Evolutionary conservation across 495 filamentous ascomycete species (phyloP), one percentile per base, ranked within the genome.

Genomic region (Annulohypoxylon nitens): DNA sequence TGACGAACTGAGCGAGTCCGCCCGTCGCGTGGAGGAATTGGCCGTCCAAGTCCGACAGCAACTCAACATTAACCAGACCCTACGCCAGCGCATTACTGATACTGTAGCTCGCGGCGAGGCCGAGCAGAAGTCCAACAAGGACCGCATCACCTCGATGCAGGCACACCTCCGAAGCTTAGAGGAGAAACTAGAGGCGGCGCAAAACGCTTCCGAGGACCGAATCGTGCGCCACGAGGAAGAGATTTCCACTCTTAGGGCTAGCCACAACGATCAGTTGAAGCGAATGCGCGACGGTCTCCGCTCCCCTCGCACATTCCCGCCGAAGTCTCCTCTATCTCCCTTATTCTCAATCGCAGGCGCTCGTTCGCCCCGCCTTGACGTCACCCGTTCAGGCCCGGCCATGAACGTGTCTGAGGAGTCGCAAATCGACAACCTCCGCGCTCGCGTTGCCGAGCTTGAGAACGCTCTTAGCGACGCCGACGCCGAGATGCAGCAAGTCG

Each of bases 401-500:
- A 75, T 78, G 76, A 80, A 80, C 64, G 74, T 72, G 68, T 80
- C 68, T 45, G 81, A 86, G n/a, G 88, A 93, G 74, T 86, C 87
- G 3, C 89, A 91, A 81, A 88, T 94, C 25, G 90, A 94, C 69
- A 81, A 83, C 74, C 82, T 99, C 61, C 92, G 93, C 81, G 88
- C 88, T 65, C 87, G 90, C 59, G 90, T 93, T 33, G 86, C 88
- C 66, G 93, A 97, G 76, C 87, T 99, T 11, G 96, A 99, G 81
- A 89, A 86, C 63, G 91, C 94, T 10, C 85, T 98, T 18, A 82
- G 86, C 25, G 88, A 96, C 67, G 93, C 96, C 18, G 96, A 98
- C 75, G 83, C 85, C 64, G 95, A 98, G 85, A 98, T 99, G 96
- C 89, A 95, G 78, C 92, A 96, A 80, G 95, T 98, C 2, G 93